phyloP scores from a whole-genome alignment of 768 basidiomycete genomes.

The Chalciporus piperatus region DNA sequence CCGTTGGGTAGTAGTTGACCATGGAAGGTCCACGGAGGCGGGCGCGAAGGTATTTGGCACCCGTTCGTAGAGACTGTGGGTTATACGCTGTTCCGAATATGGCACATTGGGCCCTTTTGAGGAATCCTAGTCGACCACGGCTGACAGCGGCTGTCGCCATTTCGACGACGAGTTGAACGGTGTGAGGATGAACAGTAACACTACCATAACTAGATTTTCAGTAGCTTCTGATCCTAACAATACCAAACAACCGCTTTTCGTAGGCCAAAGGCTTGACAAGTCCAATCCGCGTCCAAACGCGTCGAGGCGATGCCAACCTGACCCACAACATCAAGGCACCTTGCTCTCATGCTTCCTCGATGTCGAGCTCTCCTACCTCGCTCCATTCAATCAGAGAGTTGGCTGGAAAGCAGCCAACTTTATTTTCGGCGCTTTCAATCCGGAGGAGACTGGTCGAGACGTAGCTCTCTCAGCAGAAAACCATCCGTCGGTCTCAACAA shows the following conservation, averaged over 20 bases:
- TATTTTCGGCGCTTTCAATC: slow-evolving; percentile 19
- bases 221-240: slow-evolving; percentile 28
- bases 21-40: slow-evolving; percentile 84
- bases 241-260: slow-evolving; percentile 23
- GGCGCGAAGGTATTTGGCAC: slow-evolving; percentile 86
- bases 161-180: not conserved
- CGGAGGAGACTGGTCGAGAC: not conserved
- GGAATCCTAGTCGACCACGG: slow-evolving; percentile 53
- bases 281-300: not conserved
- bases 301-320: not conserved
- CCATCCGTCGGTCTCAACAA: not conserved
- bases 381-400: slow-evolving; percentile 12
- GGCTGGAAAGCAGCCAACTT: slow-evolving; percentile 18
- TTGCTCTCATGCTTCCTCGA: slow-evolving; percentile 20
- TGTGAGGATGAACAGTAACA: too few relatives aligned
- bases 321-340: not conserved
- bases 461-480: not conserved
- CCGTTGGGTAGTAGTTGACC: slow-evolving; percentile 75
- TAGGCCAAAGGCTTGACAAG: too few relatives aligned
- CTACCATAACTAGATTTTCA: too few relatives aligned
- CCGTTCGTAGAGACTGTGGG: slow-evolving; percentile 75
- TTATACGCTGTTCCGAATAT: slow-evolving; percentile 91
- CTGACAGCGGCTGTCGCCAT: slow-evolving; percentile 38
- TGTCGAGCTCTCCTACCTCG: slow-evolving; percentile 16
- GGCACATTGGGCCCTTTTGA: slow-evolving; percentile 60